Evolutionary conservation across 2,329 filamentous ascomycete genomes (phyloP).

Genomic region (Cordyceps sp.): DNA sequence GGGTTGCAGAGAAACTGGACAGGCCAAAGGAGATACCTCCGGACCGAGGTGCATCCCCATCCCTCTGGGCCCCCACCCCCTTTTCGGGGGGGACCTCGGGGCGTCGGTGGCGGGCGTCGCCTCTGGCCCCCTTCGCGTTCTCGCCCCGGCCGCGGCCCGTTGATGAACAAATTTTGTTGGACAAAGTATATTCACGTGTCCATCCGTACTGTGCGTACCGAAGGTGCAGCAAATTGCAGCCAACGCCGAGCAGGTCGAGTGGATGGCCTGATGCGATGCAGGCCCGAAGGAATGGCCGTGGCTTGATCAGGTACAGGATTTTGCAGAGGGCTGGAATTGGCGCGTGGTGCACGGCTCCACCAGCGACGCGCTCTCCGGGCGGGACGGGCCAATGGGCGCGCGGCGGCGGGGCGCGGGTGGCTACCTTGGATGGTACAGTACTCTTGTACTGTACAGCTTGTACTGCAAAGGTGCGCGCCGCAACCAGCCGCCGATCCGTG

Average conservation of each 20-base stretch:
- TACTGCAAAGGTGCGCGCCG: neutral
- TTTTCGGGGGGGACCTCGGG: too few relatives aligned
- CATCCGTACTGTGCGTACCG: neutral
- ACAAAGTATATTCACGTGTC: neutral
- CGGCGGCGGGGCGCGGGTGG: neutral
- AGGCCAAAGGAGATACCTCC: too few relatives aligned
- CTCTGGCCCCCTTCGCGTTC: too few relatives aligned
- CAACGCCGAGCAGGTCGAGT: neutral
- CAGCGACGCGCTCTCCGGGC: neutral
- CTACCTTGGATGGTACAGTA: neutral
- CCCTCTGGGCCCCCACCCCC: too few relatives aligned
- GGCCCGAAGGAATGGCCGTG: constrained; percentile 1
- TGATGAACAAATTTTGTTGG: neutral
- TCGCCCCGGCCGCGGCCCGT: too few relatives aligned
- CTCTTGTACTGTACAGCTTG: neutral
- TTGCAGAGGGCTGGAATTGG: constrained; percentile 2
- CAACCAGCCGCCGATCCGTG: neutral
- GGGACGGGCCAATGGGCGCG: neutral
- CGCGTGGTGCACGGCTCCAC: neutral
- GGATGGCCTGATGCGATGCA: neutral
- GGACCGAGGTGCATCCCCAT: too few relatives aligned
- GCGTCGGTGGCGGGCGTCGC: too few relatives aligned
- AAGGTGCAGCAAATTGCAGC: neutral
- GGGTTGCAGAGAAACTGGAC: too few relatives aligned
- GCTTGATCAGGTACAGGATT: constrained; percentile 1